Base-by-base conservation (phyloP, 2,329 filamentous ascomycete species). In the Cytospora leucostoma region DNA sequence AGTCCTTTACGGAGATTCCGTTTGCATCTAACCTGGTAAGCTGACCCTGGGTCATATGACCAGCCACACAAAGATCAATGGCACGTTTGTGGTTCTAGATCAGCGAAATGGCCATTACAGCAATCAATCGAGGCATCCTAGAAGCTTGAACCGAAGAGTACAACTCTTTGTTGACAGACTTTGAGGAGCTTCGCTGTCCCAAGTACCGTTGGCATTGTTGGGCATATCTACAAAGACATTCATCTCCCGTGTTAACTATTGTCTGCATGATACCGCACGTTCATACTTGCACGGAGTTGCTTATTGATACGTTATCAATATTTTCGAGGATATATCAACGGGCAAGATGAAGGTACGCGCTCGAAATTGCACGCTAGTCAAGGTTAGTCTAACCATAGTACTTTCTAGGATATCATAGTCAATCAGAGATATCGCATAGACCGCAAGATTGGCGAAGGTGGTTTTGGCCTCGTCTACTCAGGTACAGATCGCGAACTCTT, bases 401-500 rank as follows among this genome's bases (percentile, higher is more conserved):
- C n/a, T n/a, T 15, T 7, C 7, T 3, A 47, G 44, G 44, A 47
- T 10, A 47, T 47, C 8, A 21, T 47, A 4, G 21, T 47, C 44
- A 47, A 47, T 19, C 11, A 47, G n/a, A 47, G 4, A 47, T 47
- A 47, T 21, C n/a, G 44, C 13, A 11, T 47, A 47, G 44, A 47
- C 44, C n/a, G 7, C 8, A 47, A 47, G 4, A 21, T 47, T 17
- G n/a, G 44, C 12, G 44, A 47, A 47, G 53, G 35, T 11, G 53
- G 35, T 15, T 56, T 40, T 27, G 35, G 53, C 5, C n/a, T 40
- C 10, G 53, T 56, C 35, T 56, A 56, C 13, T 56, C 53, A 37
- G 53, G 53, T 56, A 56, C 17, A 5, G 6, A 12, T 10, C 8
- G 10, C 21, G 8, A 21, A 19, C 10, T 17, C 17, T 12, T 35